Evolutionary conservation across 2,329 filamentous ascomycete genomes (phyloP), one percentile per base, ranked within the genome.

Genomic region (Monilinia vaccinii-corymbosi): DNA sequence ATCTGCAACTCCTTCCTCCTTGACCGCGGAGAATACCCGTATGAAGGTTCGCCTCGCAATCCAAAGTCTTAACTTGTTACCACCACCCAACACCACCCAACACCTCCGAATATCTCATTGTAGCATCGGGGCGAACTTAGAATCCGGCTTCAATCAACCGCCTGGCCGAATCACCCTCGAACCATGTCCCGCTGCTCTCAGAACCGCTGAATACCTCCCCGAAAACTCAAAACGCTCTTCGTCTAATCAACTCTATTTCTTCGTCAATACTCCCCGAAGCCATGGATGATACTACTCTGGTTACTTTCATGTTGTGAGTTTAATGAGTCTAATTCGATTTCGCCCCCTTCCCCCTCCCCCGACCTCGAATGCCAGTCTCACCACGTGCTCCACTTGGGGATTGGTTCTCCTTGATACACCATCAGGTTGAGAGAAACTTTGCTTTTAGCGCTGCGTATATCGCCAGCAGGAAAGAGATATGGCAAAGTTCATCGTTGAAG

Each of bases 291-390:
- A 87, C 84, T 25, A 85, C 85, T 61, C 81, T 88, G 66, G 80
- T 87, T 71, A 87, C 85, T 62, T 88, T 88, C 72, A 79, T 84
- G 74, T 73, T 86, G 84, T 86, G 76, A 51, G 56, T 51, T n/a
- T n/a, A n/a, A n/a, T n/a, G n/a, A n/a, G n/a, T n/a, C 23, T 6
- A 44, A 14, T 42, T 52, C 11, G 4, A n/a, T 51, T 51, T 23
- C 28, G 4, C 32, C 51, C 42, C 56, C 31, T 36, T n/a, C n/a
- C n/a, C n/a, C n/a, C n/a, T n/a, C n/a, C 56, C 25, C 25, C 14
- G 14, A 58, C 25, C 46, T 51, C 25, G 34, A 58, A 28, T 32
- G 23, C 34, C 34, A 50, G 14, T 40, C 3, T 1, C 13, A 34
- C 36, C 31, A 56, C 52, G 52, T 56, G 52, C 13, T 46, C 4